Evolutionary conservation across 139 green algal species (phyloP).

Genomic region (Tetradesmus lagerheimii): DNA sequence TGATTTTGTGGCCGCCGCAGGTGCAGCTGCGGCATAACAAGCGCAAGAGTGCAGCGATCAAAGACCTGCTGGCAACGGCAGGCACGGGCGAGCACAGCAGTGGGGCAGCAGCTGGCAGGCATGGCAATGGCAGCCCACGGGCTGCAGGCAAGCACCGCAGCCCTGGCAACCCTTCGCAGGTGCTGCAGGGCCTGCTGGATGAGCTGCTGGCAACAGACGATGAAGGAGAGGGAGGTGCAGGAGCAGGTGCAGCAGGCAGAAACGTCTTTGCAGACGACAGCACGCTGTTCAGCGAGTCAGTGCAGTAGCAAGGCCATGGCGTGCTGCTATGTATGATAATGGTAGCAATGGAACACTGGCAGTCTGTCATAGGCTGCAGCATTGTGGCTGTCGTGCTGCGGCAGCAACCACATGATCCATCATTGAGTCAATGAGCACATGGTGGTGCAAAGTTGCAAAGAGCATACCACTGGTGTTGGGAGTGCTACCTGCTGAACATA

Average conservation of each 20-base stretch:
- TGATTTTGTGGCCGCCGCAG: conserved; percentile 42
- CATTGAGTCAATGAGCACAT: too few species aligned
- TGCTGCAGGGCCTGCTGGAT: conserved; percentile 15
- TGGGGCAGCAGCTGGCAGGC: background rate
- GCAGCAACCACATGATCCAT: too few species aligned
- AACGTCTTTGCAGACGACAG: background rate
- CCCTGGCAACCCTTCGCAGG: background rate
- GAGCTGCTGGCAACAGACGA: background rate
- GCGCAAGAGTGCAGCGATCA: conserved; percentile 69
- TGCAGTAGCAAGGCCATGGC: background rate
- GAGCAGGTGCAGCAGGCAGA: background rate
- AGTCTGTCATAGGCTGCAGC: too few species aligned
- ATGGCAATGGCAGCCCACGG: background rate
- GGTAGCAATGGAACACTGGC: too few species aligned
- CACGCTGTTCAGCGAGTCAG: background rate
- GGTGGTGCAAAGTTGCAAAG: too few species aligned
- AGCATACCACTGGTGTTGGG: too few species aligned
- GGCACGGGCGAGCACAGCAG: background rate
- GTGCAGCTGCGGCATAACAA: conserved; percentile 74
- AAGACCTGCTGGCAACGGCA: conserved; percentile 55
- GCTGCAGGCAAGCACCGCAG: background rate
- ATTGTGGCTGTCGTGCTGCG: too few species aligned
- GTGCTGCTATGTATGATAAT: too few species aligned
- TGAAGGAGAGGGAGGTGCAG: too few species aligned
- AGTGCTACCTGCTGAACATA: too few species aligned